Evolutionary conservation across 1,284 basidiomycete species (phyloP), one percentile per base, ranked within the genome.

Genomic region (Afroboletus lepidellus): DNA sequence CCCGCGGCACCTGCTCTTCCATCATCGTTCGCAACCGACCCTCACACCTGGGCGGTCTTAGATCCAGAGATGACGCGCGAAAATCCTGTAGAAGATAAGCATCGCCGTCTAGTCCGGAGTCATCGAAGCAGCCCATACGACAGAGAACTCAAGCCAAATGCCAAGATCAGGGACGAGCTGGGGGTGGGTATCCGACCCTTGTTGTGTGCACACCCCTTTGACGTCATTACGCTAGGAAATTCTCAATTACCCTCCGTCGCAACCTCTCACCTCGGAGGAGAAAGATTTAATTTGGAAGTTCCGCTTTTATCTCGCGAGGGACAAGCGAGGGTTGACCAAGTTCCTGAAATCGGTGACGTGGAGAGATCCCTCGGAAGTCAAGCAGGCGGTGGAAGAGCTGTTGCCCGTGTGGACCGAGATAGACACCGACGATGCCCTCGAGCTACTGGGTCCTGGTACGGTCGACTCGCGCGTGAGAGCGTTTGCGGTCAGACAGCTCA

Each of bases 241-340:
- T 41, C 81, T 99, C 50, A 86, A 80, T 51, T 98, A 92, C 67
- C 85, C 95, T 0, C 96, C 97, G 0, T 97, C 92, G 48, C 91
- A 91, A 54, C 79, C 83, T 9, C 79, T 99, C 5, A 92, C 84
- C 1, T 86, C 93, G 0, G 88, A 94, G 61, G 96, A 99, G 73
- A 97, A 96, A 68, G 96, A 99, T 60, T 73, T 96, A 16, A 86
- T 99, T 23, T 99, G 97, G 97, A 95, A 97, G 66, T 99, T 97
- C 79, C 85, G 97, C 11, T 99, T 98, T 73, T 99, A 98, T 60
- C 83, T 99, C 15, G 85, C 89, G 0, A 77, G 93, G 25, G 92
- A 95, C 67, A 93, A 93, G 67, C 83, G 89, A 18, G 93, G 92
- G 3, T 78, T 99, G 25, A 99, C 96, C 30, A 99, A 99, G 71